Evolutionary conservation across 768 basidiomycete species (phyloP).

Genomic region (Boletus tylopilopsis): DNA sequence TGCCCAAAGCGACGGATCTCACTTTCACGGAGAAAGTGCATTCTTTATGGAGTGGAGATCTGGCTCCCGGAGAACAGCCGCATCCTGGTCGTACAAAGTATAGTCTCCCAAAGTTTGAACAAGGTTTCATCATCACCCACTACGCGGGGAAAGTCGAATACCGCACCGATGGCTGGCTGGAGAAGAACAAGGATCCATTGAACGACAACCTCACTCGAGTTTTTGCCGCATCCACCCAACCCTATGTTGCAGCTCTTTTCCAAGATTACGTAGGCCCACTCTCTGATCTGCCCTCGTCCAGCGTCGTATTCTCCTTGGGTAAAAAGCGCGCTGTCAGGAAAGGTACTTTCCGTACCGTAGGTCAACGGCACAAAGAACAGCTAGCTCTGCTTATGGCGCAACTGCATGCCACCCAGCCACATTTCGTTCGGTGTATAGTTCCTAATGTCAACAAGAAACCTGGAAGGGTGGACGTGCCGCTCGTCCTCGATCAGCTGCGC

Average conservation of each 20-base stretch:
- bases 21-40: conserved; percentile 95
- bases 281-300: conserved; percentile 31
- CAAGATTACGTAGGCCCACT: conserved; percentile 65
- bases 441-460: conserved; percentile 92
- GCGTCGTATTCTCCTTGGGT: conserved; percentile 36
- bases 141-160: conserved; percentile 98
- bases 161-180: conserved; percentile 92
- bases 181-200: conserved; percentile 99
- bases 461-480: conserved; percentile 85
- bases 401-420: conserved; percentile 90
- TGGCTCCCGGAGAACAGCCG: conserved; percentile 39
- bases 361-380: conserved; percentile 94
- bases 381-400: conserved; percentile 88
- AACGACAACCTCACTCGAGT: conserved; percentile 94
- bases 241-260: conserved; percentile 80
- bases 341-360: conserved; percentile 95
- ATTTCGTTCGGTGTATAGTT: conserved; percentile 98
- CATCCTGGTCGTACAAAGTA: conserved; percentile 85
- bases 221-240: conserved; percentile 76
- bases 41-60: conserved; percentile 58
- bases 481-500: conserved; percentile 92
- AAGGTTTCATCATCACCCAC: conserved; percentile 93
- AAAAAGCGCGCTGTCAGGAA: conserved; percentile 85
- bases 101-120: conserved; percentile 81
- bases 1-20: conserved; percentile 96